Evolutionary conservation across 2,329 filamentous ascomycete genomes (phyloP).

Genomic region (Rhynchosporium graminicola): DNA sequence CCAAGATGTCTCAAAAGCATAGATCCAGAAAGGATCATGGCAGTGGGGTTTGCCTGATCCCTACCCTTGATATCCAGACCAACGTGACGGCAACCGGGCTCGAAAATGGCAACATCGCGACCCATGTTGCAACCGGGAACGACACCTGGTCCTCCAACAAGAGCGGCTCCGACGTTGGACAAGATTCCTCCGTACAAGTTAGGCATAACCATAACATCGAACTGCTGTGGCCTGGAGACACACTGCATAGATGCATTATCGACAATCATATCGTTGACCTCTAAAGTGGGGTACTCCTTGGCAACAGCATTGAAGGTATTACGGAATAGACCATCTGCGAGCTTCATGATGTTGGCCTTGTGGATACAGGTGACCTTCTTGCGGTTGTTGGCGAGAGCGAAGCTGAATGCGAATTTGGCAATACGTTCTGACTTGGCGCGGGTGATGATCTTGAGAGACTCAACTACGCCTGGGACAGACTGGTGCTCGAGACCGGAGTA

Average conservation of each 20-base stretch:
- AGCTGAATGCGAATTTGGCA: constrained; percentile 97
- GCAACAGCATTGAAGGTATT: constrained; percentile 93
- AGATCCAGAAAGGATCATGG: constrained; percentile 88
- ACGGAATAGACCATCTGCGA: constrained; percentile 97
- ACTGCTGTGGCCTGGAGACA: constrained; percentile 93
- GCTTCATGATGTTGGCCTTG: constrained; percentile 99
- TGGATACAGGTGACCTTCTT: constrained; percentile 99
- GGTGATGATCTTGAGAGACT: constrained; percentile 99
- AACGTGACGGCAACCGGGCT: constrained; percentile 98
- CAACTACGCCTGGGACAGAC: constrained; percentile 92
- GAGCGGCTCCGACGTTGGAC: constrained; percentile 96
- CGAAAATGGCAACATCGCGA: constrained; percentile 95
- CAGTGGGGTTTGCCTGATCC: constrained; percentile 98
- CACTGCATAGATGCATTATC: constrained; percentile 99
- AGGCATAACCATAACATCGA: constrained; percentile 99
- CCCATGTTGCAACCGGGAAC: constrained; percentile 99
- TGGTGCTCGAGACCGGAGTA: constrained; percentile 99
- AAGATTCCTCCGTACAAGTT: constrained; percentile 99
- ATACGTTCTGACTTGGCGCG: constrained; percentile 99
- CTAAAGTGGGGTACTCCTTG: constrained; percentile 92
- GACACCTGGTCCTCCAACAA: constrained; percentile 94
- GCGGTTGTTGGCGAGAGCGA: constrained; percentile 96
- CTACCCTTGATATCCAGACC: constrained; percentile 99
- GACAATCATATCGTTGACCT: constrained; percentile 99
- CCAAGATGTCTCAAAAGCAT: constrained; percentile 98